A percentile compares a stretch with the other conserved stretches of the same genome.
Evolutionary conservation across 2,329 filamentous ascomycete species (phyloP).

Genomic region (Colletotrichum lindemuthianum): DNA sequence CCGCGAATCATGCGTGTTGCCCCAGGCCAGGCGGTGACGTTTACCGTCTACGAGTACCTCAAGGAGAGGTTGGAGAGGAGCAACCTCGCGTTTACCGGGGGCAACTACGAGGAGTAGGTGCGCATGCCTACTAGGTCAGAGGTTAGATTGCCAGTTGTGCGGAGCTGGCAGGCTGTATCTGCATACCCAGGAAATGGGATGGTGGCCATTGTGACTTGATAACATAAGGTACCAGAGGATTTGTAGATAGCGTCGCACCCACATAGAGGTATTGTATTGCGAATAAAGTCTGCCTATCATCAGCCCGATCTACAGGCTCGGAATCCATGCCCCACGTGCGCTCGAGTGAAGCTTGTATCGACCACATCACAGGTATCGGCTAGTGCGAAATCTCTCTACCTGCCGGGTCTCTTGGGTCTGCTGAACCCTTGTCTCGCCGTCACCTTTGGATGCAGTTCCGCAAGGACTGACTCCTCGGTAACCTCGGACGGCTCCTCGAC

Average conservation of each 20-base stretch:
- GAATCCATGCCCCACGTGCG: not conserved
- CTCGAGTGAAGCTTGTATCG: not conserved
- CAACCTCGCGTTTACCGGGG: slow-evolving; percentile 67
- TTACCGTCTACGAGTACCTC: slow-evolving; percentile 81
- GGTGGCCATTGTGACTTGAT: not conserved
- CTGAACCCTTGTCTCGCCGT: slow-evolving; percentile 76
- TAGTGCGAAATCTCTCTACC: slow-evolving; percentile 50
- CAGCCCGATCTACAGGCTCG: slow-evolving; percentile 26
- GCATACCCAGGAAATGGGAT: not conserved
- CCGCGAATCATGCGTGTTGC: slow-evolving; percentile 97
- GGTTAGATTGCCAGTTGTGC: not conserved
- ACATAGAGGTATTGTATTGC: slow-evolving; percentile 23
- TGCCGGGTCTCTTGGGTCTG: slow-evolving; percentile 81
- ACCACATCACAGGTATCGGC: not conserved
- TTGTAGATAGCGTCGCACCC: slow-evolving; percentile 14
- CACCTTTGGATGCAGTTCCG: slow-evolving; percentile 74
- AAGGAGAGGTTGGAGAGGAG: slow-evolving; percentile 78
- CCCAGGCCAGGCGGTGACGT: slow-evolving; percentile 86
- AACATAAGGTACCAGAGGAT: not conserved
- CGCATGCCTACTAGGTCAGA: not conserved
- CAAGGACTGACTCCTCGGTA: slow-evolving; percentile 70
- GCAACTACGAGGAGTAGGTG: slow-evolving; percentile 74
- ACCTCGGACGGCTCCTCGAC: slow-evolving; percentile 76
- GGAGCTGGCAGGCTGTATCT: slow-evolving; percentile 18
- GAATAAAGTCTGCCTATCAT: slow-evolving; percentile 25